phyloP scores from a whole-genome alignment of 2,329 filamentous ascomycete genomes.

The Penicillium sp. region DNA sequence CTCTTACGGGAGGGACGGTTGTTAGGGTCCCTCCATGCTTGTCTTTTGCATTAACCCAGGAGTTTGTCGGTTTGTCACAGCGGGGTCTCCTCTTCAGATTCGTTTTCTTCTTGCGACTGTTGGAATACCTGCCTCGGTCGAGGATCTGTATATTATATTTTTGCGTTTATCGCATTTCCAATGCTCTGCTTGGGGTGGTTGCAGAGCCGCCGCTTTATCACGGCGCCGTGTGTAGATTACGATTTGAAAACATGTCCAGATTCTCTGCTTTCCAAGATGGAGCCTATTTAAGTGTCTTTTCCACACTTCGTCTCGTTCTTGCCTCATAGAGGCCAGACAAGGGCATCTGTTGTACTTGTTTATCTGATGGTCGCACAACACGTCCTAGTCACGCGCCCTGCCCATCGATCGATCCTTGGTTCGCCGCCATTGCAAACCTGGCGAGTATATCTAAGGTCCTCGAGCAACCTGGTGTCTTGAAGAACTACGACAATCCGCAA shows the following conservation, averaged over 20 bases:
- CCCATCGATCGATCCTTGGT: slow-evolving; percentile 1
- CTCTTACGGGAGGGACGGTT: slow-evolving; percentile 12
- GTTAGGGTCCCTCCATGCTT: slow-evolving; percentile 17
- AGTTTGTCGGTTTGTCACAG: slow-evolving; percentile 40
- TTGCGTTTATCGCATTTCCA: slow-evolving; percentile 28
- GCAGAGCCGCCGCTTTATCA: slow-evolving; percentile 14
- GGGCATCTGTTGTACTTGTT: background rate
- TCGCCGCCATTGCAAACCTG: background rate
- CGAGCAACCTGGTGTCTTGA: background rate
- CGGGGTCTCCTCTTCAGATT: slow-evolving; percentile 32
- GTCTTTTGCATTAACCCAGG: slow-evolving; percentile 39
- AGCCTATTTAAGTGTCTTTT: background rate
- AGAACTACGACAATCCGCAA: background rate
- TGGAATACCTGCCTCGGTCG: slow-evolving; percentile 34
- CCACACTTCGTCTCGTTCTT: background rate
- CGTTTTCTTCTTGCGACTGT: slow-evolving; percentile 32
- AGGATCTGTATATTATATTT: slow-evolving; percentile 41
- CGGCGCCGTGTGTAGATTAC: slow-evolving; percentile 28
- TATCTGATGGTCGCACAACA: background rate
- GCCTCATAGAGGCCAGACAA: background rate
- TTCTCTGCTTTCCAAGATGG: background rate
- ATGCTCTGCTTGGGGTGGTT: slow-evolving; percentile 17
- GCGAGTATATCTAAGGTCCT: background rate
- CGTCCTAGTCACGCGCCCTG: slow-evolving; percentile 10
- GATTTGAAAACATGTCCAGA: slow-evolving; percentile 24